Base-by-base conservation (phyloP, 345 rosid genomes). In the Salix exigua region DNA sequence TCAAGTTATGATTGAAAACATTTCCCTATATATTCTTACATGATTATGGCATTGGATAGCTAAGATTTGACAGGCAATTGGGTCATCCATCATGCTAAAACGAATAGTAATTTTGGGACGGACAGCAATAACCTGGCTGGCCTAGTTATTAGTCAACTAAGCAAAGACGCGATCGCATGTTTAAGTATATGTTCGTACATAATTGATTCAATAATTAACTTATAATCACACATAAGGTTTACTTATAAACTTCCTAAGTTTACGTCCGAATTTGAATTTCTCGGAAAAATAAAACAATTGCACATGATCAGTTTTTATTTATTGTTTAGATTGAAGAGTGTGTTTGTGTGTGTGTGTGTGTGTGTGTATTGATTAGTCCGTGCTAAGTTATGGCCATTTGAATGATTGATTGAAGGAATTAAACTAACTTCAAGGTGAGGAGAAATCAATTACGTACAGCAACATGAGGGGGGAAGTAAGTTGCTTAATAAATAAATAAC, bases 101-200 rank as follows among this genome's bases (percentile, higher is more conserved):
- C 7, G 25, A 53, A n/a, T n/a, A 2, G 10, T 2, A 21, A 40
- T 19, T 53, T 53, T 53, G 7, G 60, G 21, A 21, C 26, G 67
- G 70, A 71, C 73, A 66, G n/a, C 77, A 18, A 21, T 51, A 73
- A 67, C 74, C 66, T 48, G 68, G 75, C 78, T 71, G 87, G 83
- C 77, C 62, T 73, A 61, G 13, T 25, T 67, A 66, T 25, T 67
- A 66, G 73, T 86, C 78, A 72, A 73, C 76, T 74, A 75, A 68
- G 33, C 26, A 67, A 2, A 16, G 38, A 42, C 78, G 66, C 11
- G 10, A 31, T 68, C 66, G 81, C 65, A 67, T 74, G 68, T 12
- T 12, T n/a, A 48, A 46, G 35, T 71, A 33, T 55, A 21, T 42
- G 44, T 50, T 60, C 44, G 50, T 70, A 66, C 66, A 23, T 16